Evolutionary conservation across 2,329 filamentous ascomycete genomes (phyloP).

Genomic region (Fusarium guadeloupense): DNA sequence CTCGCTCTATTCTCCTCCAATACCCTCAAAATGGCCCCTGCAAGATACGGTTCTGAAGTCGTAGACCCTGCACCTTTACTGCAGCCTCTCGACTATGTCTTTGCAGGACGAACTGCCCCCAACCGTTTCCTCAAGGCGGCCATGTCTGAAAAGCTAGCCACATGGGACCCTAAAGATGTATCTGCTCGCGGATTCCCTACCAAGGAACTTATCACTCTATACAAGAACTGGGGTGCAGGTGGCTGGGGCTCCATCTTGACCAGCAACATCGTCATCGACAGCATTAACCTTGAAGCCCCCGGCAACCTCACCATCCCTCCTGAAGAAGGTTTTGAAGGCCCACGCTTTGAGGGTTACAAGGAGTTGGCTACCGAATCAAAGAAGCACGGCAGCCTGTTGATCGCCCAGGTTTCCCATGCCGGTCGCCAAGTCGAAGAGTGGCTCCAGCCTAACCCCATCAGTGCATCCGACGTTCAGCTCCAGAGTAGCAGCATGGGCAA

Average conservation of each 20-base stretch:
- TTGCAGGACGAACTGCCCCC: slow-evolving; percentile 18
- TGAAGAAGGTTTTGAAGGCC: slow-evolving; percentile 14
- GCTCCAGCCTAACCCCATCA: slow-evolving; percentile 39
- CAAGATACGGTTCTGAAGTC: slow-evolving; percentile 19
- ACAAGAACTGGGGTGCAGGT: slow-evolving; percentile 26
- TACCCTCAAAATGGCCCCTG: slow-evolving; percentile 5
- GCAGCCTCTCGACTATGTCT: slow-evolving; percentile 21
- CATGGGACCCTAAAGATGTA: slow-evolving; percentile 23
- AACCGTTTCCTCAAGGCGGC: slow-evolving; percentile 34
- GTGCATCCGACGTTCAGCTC: slow-evolving; percentile 64
- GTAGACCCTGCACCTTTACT: slow-evolving; percentile 24
- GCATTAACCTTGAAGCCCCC: slow-evolving; percentile 17
- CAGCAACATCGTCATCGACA: slow-evolving; percentile 26
- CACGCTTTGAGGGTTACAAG: slow-evolving; percentile 25
- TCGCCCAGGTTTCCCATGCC: slow-evolving; percentile 26
- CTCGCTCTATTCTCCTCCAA: neutral
- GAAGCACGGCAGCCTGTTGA: slow-evolving; percentile 15
- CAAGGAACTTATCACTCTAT: slow-evolving; percentile 21
- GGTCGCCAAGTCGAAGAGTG: slow-evolving; percentile 31
- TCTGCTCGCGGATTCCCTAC: slow-evolving; percentile 29
- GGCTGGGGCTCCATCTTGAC: slow-evolving; percentile 26
- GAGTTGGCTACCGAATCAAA: slow-evolving; percentile 18
- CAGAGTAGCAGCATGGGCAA: slow-evolving; percentile 61
- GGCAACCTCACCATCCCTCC: slow-evolving; percentile 18
- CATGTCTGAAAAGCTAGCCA: slow-evolving; percentile 27